phyloP scores from a whole-genome alignment of 208 protist species.

The Trypanosoma congolense region DNA sequence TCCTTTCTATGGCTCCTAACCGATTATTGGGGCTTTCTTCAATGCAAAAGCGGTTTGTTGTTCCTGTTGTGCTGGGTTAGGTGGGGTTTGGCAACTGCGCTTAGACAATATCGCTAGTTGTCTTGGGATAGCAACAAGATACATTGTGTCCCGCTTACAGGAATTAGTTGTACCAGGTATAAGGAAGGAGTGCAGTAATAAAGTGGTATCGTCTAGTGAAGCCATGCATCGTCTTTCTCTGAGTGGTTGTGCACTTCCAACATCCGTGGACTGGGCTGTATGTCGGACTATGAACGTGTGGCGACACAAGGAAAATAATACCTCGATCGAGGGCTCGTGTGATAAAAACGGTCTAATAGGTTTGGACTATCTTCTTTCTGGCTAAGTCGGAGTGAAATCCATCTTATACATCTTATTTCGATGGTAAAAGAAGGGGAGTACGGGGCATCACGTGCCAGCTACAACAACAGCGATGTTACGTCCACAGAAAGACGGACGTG shows the following conservation, averaged over 20 bases:
- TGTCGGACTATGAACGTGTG: slow-evolving; percentile 11
- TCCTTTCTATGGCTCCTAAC: too few relatives aligned
- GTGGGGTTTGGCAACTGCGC: too few relatives aligned
- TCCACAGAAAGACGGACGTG: too few relatives aligned
- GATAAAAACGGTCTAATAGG: background rate
- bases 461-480: too few relatives aligned
- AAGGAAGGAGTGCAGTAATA: background rate
- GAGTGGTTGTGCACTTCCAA: slow-evolving; percentile 15
- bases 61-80: too few relatives aligned
- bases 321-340: background rate
- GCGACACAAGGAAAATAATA: background rate
- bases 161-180: slow-evolving; percentile 18
- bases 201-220: background rate
- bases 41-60: too few relatives aligned
- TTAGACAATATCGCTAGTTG: too few relatives aligned
- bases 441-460: too few relatives aligned
- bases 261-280: slow-evolving; percentile 20
- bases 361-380: slow-evolving; percentile 19
- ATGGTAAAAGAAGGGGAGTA: too few relatives aligned
- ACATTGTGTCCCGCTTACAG: too few relatives aligned
- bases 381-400: slow-evolving; percentile 2
- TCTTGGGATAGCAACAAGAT: too few relatives aligned
- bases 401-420: background rate
- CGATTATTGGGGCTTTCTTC: too few relatives aligned
- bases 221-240: slow-evolving; percentile 10